These are phyloP conservation scores for Neonectria coccinea DNA, from an alignment of 2,329 filamentous ascomycete species.

Conservation along the genomic window DNA sequence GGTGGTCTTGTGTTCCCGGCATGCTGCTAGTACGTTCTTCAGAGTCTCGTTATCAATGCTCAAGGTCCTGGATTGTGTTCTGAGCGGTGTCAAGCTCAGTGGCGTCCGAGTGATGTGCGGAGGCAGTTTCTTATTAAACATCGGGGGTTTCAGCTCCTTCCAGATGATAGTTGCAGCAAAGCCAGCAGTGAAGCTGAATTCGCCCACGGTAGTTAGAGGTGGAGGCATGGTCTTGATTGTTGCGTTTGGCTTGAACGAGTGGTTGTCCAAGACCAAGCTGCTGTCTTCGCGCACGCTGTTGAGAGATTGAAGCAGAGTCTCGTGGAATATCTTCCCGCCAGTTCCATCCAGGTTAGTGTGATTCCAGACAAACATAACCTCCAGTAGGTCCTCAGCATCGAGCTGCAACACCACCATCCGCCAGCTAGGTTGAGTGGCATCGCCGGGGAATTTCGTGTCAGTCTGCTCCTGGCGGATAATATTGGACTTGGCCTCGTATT, in stretches of 20 bases:
- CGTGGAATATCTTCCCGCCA: conserved; percentile 31
- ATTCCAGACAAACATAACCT: conserved; percentile 29
- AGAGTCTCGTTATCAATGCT: conserved; percentile 22
- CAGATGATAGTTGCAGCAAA: conserved; percentile 18
- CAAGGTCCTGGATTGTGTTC: conserved; percentile 30
- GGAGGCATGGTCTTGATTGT: conserved; percentile 25
- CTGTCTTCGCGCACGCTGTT: conserved; percentile 5
- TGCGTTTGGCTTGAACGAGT: conserved; percentile 8
- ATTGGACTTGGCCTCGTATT: conserved; percentile 3
- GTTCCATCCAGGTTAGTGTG: conserved; percentile 26
- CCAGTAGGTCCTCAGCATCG: conserved; percentile 10
- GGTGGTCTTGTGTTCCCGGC: conserved; percentile 41
- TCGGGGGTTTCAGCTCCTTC: conserved; percentile 24
- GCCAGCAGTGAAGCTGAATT: conserved; percentile 19
- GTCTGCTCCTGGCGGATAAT: not conserved
- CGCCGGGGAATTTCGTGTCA: conserved; percentile 8
- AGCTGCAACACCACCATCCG: conserved; percentile 10
- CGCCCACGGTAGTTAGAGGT: conserved; percentile 28
- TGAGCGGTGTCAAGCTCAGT: conserved; percentile 14
- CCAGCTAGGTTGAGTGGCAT: conserved; percentile 12
- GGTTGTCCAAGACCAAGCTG: conserved; percentile 1
- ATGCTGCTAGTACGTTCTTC: conserved; percentile 32
- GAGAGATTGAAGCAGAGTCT: conserved; percentile 25
- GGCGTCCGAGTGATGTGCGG: conserved; percentile 33
- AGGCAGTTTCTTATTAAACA: not conserved